Base-by-base conservation (phyloP, 257 asterid species). In the Solanum peruvianum region DNA sequence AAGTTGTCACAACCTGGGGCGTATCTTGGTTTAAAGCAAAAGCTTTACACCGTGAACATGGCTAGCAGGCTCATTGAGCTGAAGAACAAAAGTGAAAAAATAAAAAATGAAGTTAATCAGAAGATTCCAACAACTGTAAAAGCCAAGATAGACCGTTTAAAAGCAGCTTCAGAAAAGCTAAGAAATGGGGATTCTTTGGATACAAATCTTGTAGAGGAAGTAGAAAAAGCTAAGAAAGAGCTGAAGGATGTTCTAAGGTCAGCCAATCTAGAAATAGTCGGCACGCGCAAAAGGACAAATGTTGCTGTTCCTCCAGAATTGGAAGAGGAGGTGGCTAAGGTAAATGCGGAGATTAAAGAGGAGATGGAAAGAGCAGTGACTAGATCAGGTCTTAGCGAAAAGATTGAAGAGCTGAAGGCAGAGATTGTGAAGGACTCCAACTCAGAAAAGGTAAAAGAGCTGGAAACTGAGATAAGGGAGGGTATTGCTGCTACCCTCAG, bases 211-310 rank as follows among this genome's bases (percentile, higher is more conserved):
- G 85, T n/a, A 16, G 69, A 82, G 33, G 91, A 91, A 42, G 87
- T 91, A 1, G 89, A 89, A 47, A 86, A 44, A 27, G 88, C 88
- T 20, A 86, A 88, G 86, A 88, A 88, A 16, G 84, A 92, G 88
- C 88, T 97, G 86, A 83, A 45, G 84, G 86, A 84, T 23, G 98
- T 94, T 87, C 96, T 94, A 89, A 89, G 83, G 82, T 89, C 94
- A 25, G 92, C 94, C 33, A 88, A 90, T 85, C 87, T 93, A 85
- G 82, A 92, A 87, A 56, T 92, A 14, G 87, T 90, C 11, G 92
- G 92, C 33, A 91, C 75, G 20, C 49, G 88, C 86, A 81, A 78
- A 45, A 88, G 87, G 86, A 94, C 76, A 9, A 93, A 95, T 37
- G 91, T 94, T 35, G 71, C 88, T 39, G 94, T 94, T 91, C 94